Conservation (phyloP, 2,329 filamentous ascomycete genomes). For the Clonostachys rhizophaga region DNA sequence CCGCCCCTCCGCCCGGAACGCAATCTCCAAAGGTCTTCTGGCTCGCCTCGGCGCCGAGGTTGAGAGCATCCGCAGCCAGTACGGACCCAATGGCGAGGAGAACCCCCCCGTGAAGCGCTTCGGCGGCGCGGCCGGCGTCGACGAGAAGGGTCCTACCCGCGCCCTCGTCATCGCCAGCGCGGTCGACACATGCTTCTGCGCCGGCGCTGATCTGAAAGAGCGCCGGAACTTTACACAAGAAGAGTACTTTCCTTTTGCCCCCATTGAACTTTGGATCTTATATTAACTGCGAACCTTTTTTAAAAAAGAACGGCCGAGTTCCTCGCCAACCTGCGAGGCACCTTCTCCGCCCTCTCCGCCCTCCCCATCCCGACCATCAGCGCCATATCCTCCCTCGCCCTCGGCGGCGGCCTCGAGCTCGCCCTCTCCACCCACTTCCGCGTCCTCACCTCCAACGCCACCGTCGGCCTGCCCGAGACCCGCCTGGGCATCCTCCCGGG, state of each 20-base stretch:
- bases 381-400: slow-evolving; percentile 77
- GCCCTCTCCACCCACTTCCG: slow-evolving; percentile 87
- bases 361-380: slow-evolving; percentile 89
- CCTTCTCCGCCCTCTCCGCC: slow-evolving; percentile 66
- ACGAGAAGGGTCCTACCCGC: slow-evolving; percentile 58
- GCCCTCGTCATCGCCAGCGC: slow-evolving; percentile 82
- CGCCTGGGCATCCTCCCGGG: slow-evolving; percentile 91
- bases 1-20: slow-evolving; percentile 80
- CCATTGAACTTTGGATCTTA: not conserved
- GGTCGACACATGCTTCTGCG: slow-evolving; percentile 85
- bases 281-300: not conserved
- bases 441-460: slow-evolving; percentile 74
- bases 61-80: slow-evolving; percentile 62
- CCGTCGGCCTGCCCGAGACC: slow-evolving; percentile 85
- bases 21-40: slow-evolving; percentile 78
- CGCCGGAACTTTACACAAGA: slow-evolving; percentile 68
- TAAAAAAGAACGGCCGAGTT: slow-evolving; percentile 68
- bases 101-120: slow-evolving; percentile 30
- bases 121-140: slow-evolving; percentile 36
- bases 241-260: too few relatives aligned
- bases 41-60: slow-evolving; percentile 67
- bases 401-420: slow-evolving; percentile 91
- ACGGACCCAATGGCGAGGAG: slow-evolving; percentile 51
- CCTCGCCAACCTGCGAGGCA: slow-evolving; percentile 69
- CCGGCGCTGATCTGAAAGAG: slow-evolving; percentile 93